Evolutionary conservation across 306 rosid species (phyloP), one percentile per base, ranked within the genome.

Genomic region (Betula pendula): DNA sequence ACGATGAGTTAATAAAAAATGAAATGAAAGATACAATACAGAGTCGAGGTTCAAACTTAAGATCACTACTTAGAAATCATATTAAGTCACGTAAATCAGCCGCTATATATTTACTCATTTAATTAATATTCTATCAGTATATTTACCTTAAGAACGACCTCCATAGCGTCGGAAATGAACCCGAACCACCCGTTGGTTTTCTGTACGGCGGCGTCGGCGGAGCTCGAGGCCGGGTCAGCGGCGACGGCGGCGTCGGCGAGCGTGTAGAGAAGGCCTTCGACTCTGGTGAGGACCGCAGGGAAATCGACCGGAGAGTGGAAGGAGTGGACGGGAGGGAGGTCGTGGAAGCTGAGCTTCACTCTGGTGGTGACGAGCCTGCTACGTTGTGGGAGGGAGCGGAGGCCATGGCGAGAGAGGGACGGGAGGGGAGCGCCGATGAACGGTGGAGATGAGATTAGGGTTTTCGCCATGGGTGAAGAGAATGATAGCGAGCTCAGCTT

Each of bases 121-220:
- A 13, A 45, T 45, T 45, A 11, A 10, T 9, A 45, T 45, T 45
- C 49, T 45, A 45, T 2, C 12, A 45, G 43, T 55, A 68, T 6
- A 55, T 72, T 63, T 78, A 94, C 98, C 94, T 95, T 95, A 60
- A 95, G 98, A 73, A 96, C 92, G 51, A 82, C 67, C 74, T 96
- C 99, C 99, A 96, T 96, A 82, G 33, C 85, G 3, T 96, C 98
- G 65, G 99, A 92, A 60, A 96, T 92, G 70, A 96, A 96, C 0
- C 96, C 90, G 70, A 96, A 96, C 99, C 99, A 96, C 8, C 99
- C 98, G 40, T 96, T 93, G 69, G 40, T 96, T 84, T 91, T 96
- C 93, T 91, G 98, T 0, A 15, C 83, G 1, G 82, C 83, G 8
- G 70, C 91, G 70, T 90, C 96, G 1, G 86, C 20, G n/a, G 92